Base-by-base conservation (phyloP, 116 monocot species). In the Iris pallida region DNA sequence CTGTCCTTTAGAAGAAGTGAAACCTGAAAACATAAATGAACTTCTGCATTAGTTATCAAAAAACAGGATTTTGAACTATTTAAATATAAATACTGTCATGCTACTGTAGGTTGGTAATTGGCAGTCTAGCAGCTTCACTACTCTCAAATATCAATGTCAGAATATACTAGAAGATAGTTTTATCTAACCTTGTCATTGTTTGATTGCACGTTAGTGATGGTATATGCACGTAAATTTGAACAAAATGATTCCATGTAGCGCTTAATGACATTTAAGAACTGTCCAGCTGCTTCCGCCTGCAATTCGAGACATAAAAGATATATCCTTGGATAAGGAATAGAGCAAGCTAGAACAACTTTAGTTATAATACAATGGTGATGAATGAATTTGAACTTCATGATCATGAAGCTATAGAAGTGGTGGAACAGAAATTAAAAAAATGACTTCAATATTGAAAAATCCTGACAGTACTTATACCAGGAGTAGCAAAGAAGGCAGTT, bases 1-100 rank as follows among this genome's bases (percentile, higher is more conserved):
- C 88, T 93, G 42, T 93, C 92, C 71, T 93, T 88, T 10, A 93
- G 83, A 51, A 93, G 86, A 56, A 93, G 79, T 7, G 92, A 93
- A 53, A 93, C 92, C 92, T 93, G 70, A 65, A 51, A 30, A 60
- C 55, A 53, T 30, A 48, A 47, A 52, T 18, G 17, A 60, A 1
- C 18, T 7, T 65, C 30, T 30, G 30, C 30, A 30, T 30, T 30
- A 30, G 13, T 20, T 6, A 63, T 43, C 11, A 53, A 45, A 41
- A 20, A 41, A 55, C 40, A 44, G 47, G 13, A 20, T 6, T 64
- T 18, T 30, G 47, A 63, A 16, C 6, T 63, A 14, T 63, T 63
- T 10, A 63, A 30, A 30, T 30, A 30, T 30, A 30, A 30, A 30
- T 30, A 30, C 30, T 30, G 30, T 3, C 30, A 30, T 30, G 30